Conservation (phyloP, 2,329 filamentous ascomycete species). For the Bertia moriformis region DNA sequence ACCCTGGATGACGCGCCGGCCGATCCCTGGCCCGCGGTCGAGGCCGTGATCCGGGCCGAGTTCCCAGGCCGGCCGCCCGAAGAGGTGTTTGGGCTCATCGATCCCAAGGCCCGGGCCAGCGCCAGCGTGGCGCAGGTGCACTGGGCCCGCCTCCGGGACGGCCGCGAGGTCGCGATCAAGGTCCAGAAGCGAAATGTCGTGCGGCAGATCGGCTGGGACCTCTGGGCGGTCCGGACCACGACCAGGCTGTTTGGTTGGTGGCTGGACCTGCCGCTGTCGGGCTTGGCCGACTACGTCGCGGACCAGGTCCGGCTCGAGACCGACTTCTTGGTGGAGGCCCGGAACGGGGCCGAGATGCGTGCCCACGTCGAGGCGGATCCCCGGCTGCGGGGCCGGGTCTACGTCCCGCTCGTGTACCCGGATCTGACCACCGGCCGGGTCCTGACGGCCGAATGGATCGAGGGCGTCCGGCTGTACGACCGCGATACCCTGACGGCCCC, state of each 20-base stretch:
- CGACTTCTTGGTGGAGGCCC: constrained; percentile 52
- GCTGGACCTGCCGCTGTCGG: constrained; percentile 53
- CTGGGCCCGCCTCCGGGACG: constrained; percentile 47
- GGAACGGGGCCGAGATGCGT: constrained; percentile 48
- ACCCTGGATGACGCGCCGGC: constrained; percentile 62
- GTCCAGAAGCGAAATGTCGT: constrained; percentile 57
- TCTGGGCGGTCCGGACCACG: constrained; percentile 50
- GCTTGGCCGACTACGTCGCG: constrained; percentile 49
- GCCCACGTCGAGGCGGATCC: constrained; percentile 36
- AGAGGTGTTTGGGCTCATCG: constrained; percentile 42
- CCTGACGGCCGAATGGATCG: constrained; percentile 60
- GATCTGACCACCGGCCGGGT: constrained; percentile 43
- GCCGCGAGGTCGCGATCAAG: constrained; percentile 50
- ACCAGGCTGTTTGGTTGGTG: constrained; percentile 3
- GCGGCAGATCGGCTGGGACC: constrained; percentile 50
- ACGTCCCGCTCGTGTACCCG: constrained; percentile 50
- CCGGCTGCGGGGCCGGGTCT: constrained; percentile 43
- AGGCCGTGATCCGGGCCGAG: constrained; percentile 48
- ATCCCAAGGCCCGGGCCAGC: constrained; percentile 24
- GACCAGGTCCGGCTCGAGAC: constrained; percentile 52
- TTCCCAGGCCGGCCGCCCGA: constrained; percentile 37
- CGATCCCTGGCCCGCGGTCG: constrained; percentile 49
- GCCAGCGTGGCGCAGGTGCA: constrained; percentile 59
- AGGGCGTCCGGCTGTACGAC: constrained; percentile 53
- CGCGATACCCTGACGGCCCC: constrained; percentile 43